Evolutionary conservation across 164 flowering plant genomes (phyloP).

Genomic region (Stephania cephalantha): DNA sequence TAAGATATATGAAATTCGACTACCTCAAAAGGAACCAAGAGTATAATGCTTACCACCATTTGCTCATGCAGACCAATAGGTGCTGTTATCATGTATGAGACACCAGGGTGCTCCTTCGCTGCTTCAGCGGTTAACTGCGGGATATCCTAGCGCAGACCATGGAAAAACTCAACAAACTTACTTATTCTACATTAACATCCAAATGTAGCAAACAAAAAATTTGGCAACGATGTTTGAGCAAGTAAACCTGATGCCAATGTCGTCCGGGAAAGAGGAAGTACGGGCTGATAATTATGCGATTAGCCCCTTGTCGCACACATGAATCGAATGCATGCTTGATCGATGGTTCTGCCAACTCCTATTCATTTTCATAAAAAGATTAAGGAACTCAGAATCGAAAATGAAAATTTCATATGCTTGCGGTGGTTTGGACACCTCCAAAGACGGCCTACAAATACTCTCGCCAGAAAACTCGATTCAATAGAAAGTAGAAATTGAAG

Average conservation of each 20-base stretch:
- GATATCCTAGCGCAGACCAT: constrained; percentile 51
- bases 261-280: constrained; percentile 93
- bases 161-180: background rate
- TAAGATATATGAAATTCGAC: background rate
- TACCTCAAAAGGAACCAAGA: background rate
- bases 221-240: background rate
- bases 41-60: constrained; percentile 53
- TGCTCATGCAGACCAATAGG: constrained; percentile 83
- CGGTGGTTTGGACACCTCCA: no score
- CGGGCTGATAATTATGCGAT: constrained; percentile 76
- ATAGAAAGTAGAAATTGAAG: no score
- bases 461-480: no score
- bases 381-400: background rate
- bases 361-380: background rate
- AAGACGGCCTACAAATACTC: no score
- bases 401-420: no score
- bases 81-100: constrained; percentile 73
- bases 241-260: constrained; percentile 81
- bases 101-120: constrained; percentile 73
- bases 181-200: background rate
- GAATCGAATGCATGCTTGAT: constrained; percentile 60
- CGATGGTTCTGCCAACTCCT: constrained; percentile 91
- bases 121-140: constrained; percentile 88
- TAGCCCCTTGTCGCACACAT: constrained; percentile 77
- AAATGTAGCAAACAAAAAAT: background rate